These are phyloP conservation scores for Musa schizocarpa DNA, from an alignment of 176 grass and related monocot genomes.

Conservation along the genomic window DNA sequence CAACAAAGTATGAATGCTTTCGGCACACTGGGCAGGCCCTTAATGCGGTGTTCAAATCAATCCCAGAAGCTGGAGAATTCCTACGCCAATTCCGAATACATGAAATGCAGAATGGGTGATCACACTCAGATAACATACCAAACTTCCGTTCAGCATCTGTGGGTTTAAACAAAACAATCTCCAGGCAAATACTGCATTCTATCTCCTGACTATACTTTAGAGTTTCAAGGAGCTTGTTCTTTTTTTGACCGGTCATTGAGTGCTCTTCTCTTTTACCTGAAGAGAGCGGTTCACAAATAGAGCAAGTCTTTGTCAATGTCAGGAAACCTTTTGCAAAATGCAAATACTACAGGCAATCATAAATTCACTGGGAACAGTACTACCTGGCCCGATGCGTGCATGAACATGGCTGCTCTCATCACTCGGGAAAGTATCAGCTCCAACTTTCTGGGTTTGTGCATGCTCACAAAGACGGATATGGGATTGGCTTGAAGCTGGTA, in stretches of 20 bases:
- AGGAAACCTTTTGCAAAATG: constrained; percentile 52
- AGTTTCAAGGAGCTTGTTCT: constrained; percentile 41
- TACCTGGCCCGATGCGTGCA: constrained; percentile 22
- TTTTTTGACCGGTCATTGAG: constrained; percentile 53
- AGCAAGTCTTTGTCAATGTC: constrained; percentile 50
- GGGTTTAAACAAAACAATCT: constrained; percentile 65
- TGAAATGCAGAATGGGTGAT: constrained; percentile 81
- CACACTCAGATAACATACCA: constrained; percentile 77
- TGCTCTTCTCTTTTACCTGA: constrained; percentile 44
- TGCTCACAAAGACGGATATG: neutral
- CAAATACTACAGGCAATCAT: constrained; percentile 49
- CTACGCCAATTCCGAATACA: constrained; percentile 90
- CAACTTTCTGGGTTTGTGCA: constrained; percentile 13
- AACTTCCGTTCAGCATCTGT: constrained; percentile 65
- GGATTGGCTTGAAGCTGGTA: neutral
- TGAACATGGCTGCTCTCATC: constrained; percentile 15
- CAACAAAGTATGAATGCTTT: constrained; percentile 60
- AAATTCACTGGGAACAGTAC: constrained; percentile 42
- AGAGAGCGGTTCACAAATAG: constrained; percentile 46
- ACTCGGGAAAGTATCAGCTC: constrained; percentile 8
- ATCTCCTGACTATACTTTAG: constrained; percentile 73
- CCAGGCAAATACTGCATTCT: constrained; percentile 80
- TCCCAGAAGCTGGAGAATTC: constrained; percentile 61
- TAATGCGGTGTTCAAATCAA: constrained; percentile 71
- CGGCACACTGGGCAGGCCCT: constrained; percentile 79